Conservation (phyloP, 1,284 basidiomycete genomes). For the Melampsora larici-populina region DNA sequence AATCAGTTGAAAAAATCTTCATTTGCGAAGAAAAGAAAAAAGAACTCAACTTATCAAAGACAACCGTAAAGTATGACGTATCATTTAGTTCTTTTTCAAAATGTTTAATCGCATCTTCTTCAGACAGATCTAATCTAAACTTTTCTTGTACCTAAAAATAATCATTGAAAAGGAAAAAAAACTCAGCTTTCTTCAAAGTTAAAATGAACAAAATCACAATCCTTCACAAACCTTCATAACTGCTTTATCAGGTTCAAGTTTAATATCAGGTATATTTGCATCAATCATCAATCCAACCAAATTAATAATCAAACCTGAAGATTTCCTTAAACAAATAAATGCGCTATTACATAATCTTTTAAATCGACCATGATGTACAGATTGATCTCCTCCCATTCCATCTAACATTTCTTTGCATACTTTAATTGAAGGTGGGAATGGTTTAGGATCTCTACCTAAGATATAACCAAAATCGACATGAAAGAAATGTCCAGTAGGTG, state of each 20-base stretch:
- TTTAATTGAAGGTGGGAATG: constrained; percentile 95
- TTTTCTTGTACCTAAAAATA: constrained; percentile 80
- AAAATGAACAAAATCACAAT: constrained; percentile 54
- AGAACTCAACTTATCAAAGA: constrained; percentile 60
- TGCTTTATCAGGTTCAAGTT: constrained; percentile 65
- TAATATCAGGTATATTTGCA: constrained; percentile 96
- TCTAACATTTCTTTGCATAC: constrained; percentile 99
- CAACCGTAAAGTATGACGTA: constrained; percentile 86
- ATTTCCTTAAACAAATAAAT: constrained; percentile 85
- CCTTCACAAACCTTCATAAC: constrained; percentile 60
- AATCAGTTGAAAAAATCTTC: not conserved
- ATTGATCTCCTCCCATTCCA: constrained; percentile 93
- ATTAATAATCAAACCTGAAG: constrained; percentile 96
- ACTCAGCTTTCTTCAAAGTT: constrained; percentile 45
- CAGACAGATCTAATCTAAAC: constrained; percentile 85
- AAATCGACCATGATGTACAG: constrained; percentile 87
- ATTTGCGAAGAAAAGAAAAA: not conserved
- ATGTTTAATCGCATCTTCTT: constrained; percentile 95
- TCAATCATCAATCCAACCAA: constrained; percentile 96
- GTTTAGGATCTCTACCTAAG: constrained; percentile 93
- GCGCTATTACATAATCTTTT: constrained; percentile 94
- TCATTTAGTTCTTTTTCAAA: constrained; percentile 92
- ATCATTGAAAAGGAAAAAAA: constrained; percentile 59
- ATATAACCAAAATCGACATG: constrained; percentile 95
- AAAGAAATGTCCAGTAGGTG: constrained; percentile 75